Conservation (phyloP, 2,329 filamentous ascomycete species). For the Apiospora koreana region DNA sequence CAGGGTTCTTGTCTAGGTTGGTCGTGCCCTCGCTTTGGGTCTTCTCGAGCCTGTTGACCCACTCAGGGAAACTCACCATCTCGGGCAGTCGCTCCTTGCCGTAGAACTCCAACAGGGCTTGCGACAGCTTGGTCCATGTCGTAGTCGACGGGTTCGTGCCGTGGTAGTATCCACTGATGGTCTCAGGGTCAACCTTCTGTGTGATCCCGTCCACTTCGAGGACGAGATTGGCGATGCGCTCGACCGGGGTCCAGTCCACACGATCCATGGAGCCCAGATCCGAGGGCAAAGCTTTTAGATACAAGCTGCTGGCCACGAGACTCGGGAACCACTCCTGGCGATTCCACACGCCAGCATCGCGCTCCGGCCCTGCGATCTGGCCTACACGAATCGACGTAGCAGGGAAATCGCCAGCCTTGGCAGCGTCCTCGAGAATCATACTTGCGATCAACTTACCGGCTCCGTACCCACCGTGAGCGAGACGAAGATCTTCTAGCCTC, state of each 20-base stretch:
- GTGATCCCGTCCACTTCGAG: conserved; percentile 16
- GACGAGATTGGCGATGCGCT: conserved; percentile 15
- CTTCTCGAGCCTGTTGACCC: conserved; percentile 13
- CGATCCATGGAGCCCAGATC: conserved; percentile 39
- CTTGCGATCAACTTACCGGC: conserved; percentile 39
- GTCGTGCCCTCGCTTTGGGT: conserved; percentile 4
- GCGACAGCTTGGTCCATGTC: conserved; percentile 10
- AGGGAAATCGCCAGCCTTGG: conserved; percentile 31
- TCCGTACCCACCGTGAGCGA: conserved; percentile 37
- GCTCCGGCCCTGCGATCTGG: conserved; percentile 42
- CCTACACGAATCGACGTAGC: conserved; percentile 40
- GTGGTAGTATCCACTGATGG: conserved; percentile 17
- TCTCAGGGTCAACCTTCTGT: not conserved
- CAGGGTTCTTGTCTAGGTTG: conserved; percentile 12
- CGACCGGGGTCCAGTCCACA: conserved; percentile 46
- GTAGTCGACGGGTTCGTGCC: conserved; percentile 16
- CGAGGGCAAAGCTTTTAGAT: conserved; percentile 45
- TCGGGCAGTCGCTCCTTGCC: conserved; percentile 13
- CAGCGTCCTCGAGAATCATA: conserved; percentile 38
- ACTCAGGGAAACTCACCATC: conserved; percentile 15
- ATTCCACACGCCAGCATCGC: conserved; percentile 49
- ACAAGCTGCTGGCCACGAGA: conserved; percentile 43
- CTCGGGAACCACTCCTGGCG: conserved; percentile 54
- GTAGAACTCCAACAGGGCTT: conserved; percentile 15
- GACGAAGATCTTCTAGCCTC: conserved; percentile 28